These are phyloP conservation scores for Porcisia hertigi DNA, from an alignment of 208 protist genomes.

Conservation along the genomic window DNA sequence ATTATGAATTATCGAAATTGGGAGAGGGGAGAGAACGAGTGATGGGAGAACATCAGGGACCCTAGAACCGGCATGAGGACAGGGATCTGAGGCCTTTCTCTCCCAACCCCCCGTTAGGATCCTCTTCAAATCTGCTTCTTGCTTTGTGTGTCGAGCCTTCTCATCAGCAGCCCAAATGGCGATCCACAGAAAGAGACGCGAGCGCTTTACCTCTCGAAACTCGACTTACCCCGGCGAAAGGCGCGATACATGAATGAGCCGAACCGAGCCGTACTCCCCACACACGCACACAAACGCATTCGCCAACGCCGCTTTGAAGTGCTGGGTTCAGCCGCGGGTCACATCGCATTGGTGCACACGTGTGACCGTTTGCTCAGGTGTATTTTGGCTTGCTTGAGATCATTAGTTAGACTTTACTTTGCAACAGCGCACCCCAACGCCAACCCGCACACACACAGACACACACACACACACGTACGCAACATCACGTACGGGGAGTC, in stretches of 20 bases:
- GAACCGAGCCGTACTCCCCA: background rate
- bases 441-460: background rate
- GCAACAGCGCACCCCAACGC: background rate
- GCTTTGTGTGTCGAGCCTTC: background rate
- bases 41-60: no score
- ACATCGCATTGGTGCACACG: background rate
- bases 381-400: background rate
- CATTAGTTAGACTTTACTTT: conserved; percentile 7
- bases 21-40: no score
- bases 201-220: no score
- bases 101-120: background rate
- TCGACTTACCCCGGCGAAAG: background rate
- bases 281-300: background rate
- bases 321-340: background rate
- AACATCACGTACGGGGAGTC: conserved; percentile 11
- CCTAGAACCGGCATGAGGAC: background rate
- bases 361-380: background rate
- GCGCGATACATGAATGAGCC: no score
- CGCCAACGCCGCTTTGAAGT: background rate
- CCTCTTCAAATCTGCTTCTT: background rate
- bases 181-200: background rate
- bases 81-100: background rate
- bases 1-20: no score
- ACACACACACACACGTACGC: conserved; percentile 11
- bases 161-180: background rate